Conservation (phyloP, 345 rosid genomes). For the Gossypium raimondii region DNA sequence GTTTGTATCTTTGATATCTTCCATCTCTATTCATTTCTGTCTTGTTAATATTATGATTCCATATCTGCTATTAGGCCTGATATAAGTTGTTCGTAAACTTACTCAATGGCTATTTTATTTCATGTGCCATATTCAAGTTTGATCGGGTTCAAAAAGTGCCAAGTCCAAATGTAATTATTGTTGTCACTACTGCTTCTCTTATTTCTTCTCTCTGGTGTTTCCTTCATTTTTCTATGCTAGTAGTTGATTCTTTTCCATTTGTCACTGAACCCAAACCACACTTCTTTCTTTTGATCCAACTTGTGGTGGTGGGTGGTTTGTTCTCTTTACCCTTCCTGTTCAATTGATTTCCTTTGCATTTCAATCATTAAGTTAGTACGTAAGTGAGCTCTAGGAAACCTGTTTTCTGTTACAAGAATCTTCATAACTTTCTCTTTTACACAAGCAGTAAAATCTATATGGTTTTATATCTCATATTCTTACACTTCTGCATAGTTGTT, state of each 20-base stretch:
- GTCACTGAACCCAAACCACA: neutral
- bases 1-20: conserved; percentile 36
- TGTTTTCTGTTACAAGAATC: neutral
- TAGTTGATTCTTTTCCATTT: conserved; percentile 4
- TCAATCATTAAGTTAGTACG: conserved; percentile 1
- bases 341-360: neutral
- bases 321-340: neutral
- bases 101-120: neutral
- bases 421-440: neutral
- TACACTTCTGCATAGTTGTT: conserved; percentile 6
- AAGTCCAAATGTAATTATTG: neutral
- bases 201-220: neutral
- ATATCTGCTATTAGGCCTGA: neutral
- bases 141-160: neutral
- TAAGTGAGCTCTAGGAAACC: neutral
- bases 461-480: conserved; percentile 1
- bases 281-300: conserved; percentile 9
- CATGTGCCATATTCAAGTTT: conserved; percentile 6
- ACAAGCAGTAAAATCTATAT: neutral
- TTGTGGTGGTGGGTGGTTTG: neutral
- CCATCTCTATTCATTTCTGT: neutral
- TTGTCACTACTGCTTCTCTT: neutral
- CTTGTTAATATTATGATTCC: conserved; percentile 2
- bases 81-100: conserved; percentile 1
- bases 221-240: neutral